Percentiles rank a stretch among this genome's conserved stretches.
phyloP scores from a whole-genome alignment of 2,329 filamentous ascomycete genomes.

The Cladosporium sp. region DNA sequence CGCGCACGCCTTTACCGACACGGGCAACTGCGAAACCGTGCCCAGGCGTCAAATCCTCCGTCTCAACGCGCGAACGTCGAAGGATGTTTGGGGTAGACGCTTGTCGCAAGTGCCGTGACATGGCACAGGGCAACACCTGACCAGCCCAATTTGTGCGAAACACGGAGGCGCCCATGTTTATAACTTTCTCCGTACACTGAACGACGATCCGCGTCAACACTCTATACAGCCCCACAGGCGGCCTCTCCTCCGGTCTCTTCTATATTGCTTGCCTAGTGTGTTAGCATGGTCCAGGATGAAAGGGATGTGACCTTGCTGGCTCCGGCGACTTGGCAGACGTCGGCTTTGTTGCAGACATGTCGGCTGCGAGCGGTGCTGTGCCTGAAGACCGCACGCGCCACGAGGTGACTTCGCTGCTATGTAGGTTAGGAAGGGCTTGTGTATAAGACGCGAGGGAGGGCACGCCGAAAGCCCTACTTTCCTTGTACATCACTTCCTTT shows the following conservation, averaged over 20 bases:
- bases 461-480: slow-evolving; percentile 3
- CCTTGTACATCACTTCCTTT: background rate
- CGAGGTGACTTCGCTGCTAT: background rate
- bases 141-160: slow-evolving; percentile 2
- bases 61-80: background rate
- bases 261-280: slow-evolving; percentile 6
- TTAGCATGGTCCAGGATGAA: background rate
- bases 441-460: slow-evolving; percentile 5
- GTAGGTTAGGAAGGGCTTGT: background rate
- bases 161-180: slow-evolving; percentile 11
- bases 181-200: background rate
- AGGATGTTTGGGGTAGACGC: slow-evolving; percentile 9
- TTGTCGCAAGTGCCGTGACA: slow-evolving; percentile 9
- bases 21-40: slow-evolving; percentile 10
- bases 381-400: slow-evolving; percentile 5
- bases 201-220: background rate
- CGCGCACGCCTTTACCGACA: background rate
- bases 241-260: background rate
- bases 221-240: background rate
- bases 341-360: background rate
- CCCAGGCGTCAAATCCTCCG: slow-evolving; percentile 8
- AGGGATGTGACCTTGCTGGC: background rate
- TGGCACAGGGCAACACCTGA: background rate
- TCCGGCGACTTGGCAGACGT: slow-evolving; percentile 2
- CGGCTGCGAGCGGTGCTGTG: background rate